Conservation (phyloP, 2,329 filamentous ascomycete genomes). For the Tolypocladium tropicale region DNA sequence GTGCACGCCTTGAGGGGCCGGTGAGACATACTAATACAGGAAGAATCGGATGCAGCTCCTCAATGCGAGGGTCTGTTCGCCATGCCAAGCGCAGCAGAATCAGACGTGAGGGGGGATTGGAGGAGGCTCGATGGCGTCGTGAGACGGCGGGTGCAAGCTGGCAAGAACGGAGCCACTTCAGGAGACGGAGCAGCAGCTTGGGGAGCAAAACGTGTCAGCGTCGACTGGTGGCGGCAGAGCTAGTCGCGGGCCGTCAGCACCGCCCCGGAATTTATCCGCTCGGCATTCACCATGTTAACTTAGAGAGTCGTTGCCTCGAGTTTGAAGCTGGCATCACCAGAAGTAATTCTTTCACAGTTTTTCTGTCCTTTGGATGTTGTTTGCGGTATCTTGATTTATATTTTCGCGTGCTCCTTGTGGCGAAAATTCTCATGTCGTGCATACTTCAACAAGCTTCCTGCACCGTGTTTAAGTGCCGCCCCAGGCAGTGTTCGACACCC, state of each 20-base stretch:
- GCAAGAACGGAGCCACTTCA: constrained; percentile 8
- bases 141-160: constrained; percentile 16
- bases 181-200: background rate
- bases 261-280: background rate
- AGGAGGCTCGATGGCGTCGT: constrained; percentile 1
- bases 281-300: too few species aligned
- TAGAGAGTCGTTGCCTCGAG: too few species aligned
- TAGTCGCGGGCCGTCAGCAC: background rate
- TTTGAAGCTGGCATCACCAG: too few species aligned
- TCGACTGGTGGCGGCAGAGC: background rate
- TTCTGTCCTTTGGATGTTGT: too few species aligned
- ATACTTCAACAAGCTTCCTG: too few species aligned
- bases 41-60: constrained; percentile 5
- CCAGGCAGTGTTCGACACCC: too few species aligned
- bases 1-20: background rate
- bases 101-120: background rate
- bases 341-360: too few species aligned
- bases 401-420: too few species aligned
- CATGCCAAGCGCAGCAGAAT: constrained; percentile 7
- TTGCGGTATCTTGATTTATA: too few species aligned
- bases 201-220: background rate
- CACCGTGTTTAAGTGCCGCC: too few species aligned
- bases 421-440: too few species aligned
- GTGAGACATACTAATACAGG: constrained; percentile 7
- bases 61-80: constrained; percentile 8